Evolutionary conservation across 1,284 basidiomycete species (phyloP), one percentile per base, ranked within the genome.

Genomic region (Thecaphora frezii): DNA sequence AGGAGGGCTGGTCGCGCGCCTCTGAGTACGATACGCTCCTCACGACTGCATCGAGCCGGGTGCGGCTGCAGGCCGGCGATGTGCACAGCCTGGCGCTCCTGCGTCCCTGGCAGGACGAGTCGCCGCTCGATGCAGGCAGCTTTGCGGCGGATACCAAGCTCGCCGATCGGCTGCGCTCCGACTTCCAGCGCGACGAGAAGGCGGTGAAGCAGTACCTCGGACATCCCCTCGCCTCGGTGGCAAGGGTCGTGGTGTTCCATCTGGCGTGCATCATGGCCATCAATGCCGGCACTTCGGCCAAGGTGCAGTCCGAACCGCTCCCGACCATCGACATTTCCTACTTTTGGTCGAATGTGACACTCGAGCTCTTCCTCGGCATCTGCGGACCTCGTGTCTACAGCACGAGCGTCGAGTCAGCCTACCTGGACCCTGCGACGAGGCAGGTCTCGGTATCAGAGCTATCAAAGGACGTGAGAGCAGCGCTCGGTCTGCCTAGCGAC

Each of bases 161-260:
- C 41, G 40, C 61, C 37, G 45, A 38, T 5, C n/a, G 26, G 40
- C 39, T 67, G 22, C 65, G 65, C 14, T 44, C 46, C 14, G 39
- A 48, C 5, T 67, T 67, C 54, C 37, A 46, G 44, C 47, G 49
- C 42, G 50, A 69, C 18, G 30, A 43, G 41, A 61, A 51, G 50
- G 50, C 66, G 9, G 48, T 61, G 22, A 51, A 64, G 18, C 66
- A 71, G 46, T 56, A 59, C 36, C 42, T 66, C 24, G 71, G 69
- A 40, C 68, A 61, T 42, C 10, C 58, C 21, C 44, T 50, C 24
- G 69, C 65, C 12, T 45, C 63, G 24, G 58, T 63, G 41, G 37
- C 62, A 12, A 58, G 69, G 5, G 60, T 74, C 41, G 58, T 53
- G 40, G 55, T 66, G 3, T 74, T 73, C 21, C 63, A 69, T 39